These are phyloP conservation scores for Talaromyces nanjingensis DNA, from an alignment of 495 filamentous ascomycete species.

Conservation along the genomic window DNA sequence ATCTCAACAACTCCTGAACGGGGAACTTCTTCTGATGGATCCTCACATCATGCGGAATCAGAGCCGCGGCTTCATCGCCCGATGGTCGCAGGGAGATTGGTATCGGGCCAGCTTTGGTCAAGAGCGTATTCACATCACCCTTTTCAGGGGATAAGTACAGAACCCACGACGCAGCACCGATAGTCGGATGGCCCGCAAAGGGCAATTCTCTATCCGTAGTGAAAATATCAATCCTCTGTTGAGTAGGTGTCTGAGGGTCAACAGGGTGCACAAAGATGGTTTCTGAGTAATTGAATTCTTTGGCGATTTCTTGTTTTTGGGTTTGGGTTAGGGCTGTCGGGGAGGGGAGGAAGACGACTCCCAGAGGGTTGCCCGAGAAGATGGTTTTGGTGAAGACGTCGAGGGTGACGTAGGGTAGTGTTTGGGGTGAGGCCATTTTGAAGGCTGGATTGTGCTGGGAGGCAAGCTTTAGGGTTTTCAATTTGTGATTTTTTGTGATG, in stretches of 20 bases:
- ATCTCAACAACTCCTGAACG: conserved; percentile 22
- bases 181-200: conserved; percentile 74
- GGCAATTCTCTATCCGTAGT: conserved; percentile 53
- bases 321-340: conserved; percentile 22
- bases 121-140: conserved; percentile 26
- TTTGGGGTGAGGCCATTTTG: background rate
- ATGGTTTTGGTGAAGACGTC: conserved; percentile 39
- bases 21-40: conserved; percentile 42
- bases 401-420: conserved; percentile 26
- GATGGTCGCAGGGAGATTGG: conserved; percentile 31
- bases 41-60: conserved; percentile 60
- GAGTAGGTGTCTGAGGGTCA: background rate
- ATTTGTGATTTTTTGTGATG: background rate
- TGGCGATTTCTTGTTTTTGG: conserved; percentile 50
- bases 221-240: conserved; percentile 60
- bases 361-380: conserved; percentile 34
- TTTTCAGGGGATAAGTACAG: conserved; percentile 24
- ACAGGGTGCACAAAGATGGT: conserved; percentile 65
- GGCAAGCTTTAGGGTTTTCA: background rate
- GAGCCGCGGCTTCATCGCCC: conserved; percentile 33
- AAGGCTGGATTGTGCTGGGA: background rate
- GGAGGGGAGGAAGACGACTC: conserved; percentile 34
- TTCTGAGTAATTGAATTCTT: conserved; percentile 82
- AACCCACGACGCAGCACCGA: conserved; percentile 58
- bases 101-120: conserved; percentile 59